These are phyloP conservation scores for Penicillium crystallinum DNA, from an alignment of 495 filamentous ascomycete genomes.

Conservation along the genomic window DNA sequence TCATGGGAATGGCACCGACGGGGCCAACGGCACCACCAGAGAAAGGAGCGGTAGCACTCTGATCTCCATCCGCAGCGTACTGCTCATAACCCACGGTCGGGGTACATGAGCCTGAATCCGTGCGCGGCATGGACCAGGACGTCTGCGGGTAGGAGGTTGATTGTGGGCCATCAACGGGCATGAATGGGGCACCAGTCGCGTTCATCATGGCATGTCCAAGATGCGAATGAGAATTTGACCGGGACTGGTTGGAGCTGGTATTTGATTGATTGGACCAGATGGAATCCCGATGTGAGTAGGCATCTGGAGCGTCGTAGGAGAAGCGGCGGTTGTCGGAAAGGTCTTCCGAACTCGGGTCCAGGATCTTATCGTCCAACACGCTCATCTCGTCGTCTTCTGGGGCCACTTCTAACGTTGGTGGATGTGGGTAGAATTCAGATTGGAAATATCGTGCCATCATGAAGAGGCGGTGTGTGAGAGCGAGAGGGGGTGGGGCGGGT, in stretches of 20 bases:
- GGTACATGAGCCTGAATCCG: slow-evolving; percentile 54
- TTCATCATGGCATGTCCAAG: slow-evolving; percentile 34
- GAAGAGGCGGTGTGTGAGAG: slow-evolving; percentile 27
- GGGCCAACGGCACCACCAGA: slow-evolving; percentile 49
- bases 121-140: slow-evolving; percentile 38
- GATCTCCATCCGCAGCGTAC: slow-evolving; percentile 59
- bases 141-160: slow-evolving; percentile 37
- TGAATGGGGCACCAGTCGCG: slow-evolving; percentile 46
- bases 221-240: slow-evolving; percentile 38
- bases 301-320: slow-evolving; percentile 62
- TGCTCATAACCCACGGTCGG: slow-evolving; percentile 58
- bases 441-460: slow-evolving; percentile 45
- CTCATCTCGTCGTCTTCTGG: slow-evolving; percentile 76
- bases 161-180: slow-evolving; percentile 53
- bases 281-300: slow-evolving; percentile 70
- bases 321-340: slow-evolving; percentile 63
- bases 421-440: slow-evolving; percentile 58
- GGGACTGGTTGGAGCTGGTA: slow-evolving; percentile 35
- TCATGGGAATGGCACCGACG: slow-evolving; percentile 41
- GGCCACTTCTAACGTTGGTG: slow-evolving; percentile 58
- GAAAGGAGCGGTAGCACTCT: slow-evolving; percentile 49
- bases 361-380: slow-evolving; percentile 80
- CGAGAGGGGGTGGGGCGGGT: slow-evolving; percentile 10
- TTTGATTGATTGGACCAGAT: slow-evolving; percentile 71
- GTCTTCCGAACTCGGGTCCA: slow-evolving; percentile 65